phyloP scores from a whole-genome alignment of 768 basidiomycete species.

The Lentinula sp. region DNA sequence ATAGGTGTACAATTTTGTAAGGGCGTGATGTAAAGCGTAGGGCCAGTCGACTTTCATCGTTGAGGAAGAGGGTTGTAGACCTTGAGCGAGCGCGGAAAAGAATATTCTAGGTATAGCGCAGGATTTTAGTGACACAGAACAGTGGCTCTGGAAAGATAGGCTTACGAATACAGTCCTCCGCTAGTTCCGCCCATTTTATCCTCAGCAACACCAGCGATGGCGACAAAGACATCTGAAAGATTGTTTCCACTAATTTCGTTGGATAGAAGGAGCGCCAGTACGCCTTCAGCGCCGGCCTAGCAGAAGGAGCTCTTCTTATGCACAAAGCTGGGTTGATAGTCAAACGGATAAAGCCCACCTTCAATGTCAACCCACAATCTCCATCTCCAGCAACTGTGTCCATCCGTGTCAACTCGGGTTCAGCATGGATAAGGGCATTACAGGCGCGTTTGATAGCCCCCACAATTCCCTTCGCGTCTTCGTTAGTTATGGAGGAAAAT shows the following conservation, averaged over 20 bases:
- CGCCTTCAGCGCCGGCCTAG: constrained; percentile 68
- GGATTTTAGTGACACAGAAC: neutral
- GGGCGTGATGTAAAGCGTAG: constrained; percentile 48
- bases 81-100: constrained; percentile 82
- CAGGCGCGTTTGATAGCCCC: constrained; percentile 33
- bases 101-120: constrained; percentile 55
- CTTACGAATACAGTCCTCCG: constrained; percentile 87
- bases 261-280: constrained; percentile 32
- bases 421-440: constrained; percentile 62
- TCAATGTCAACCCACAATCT: constrained; percentile 49
- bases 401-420: constrained; percentile 87
- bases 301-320: neutral
- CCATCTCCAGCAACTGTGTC: constrained; percentile 93
- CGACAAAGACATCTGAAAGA: constrained; percentile 57
- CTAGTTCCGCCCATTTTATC: constrained; percentile 89
- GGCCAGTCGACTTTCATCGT: constrained; percentile 41
- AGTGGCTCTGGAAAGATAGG: constrained; percentile 9
- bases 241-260: constrained; percentile 57
- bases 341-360: constrained; percentile 20
- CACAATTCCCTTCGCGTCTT: constrained; percentile 10
- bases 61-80: constrained; percentile 38
- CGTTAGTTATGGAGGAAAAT: constrained; percentile 49
- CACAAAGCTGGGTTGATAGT: neutral
- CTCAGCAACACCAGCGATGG: constrained; percentile 70
- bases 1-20: constrained; percentile 67